phyloP scores from a whole-genome alignment of 2,329 filamentous ascomycete species.

The Fusarium austroafricanum region DNA sequence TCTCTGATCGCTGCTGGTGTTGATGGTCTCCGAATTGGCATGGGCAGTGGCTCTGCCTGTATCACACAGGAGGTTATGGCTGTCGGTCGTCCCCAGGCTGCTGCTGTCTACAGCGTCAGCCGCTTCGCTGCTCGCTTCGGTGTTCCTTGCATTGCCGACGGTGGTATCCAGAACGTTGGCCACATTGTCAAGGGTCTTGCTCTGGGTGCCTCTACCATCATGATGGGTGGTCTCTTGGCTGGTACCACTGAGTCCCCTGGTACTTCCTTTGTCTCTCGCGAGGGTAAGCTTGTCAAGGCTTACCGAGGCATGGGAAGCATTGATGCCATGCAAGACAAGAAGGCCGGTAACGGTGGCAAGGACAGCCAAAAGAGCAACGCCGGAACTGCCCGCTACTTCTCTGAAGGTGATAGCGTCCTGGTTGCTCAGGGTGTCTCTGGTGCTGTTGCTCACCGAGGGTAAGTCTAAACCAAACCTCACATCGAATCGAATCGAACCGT shows the following conservation, averaged over 20 bases:
- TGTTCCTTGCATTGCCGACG: conserved; percentile 97
- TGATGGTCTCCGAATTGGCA: conserved; percentile 96
- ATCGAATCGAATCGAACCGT: not conserved
- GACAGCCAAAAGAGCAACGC: conserved; percentile 87
- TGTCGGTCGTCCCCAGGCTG: conserved; percentile 94
- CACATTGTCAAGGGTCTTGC: conserved; percentile 99
- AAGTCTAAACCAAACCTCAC: conserved; percentile 42
- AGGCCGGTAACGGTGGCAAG: conserved; percentile 80
- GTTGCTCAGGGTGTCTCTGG: conserved; percentile 98
- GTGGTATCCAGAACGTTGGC: conserved; percentile 97
- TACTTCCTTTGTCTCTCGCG: conserved; percentile 93
- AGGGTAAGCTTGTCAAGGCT: conserved; percentile 98
- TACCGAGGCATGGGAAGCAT: conserved; percentile 99
- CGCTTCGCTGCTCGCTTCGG: conserved; percentile 92
- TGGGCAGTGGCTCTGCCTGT: conserved; percentile 97
- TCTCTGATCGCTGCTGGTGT: conserved; percentile 91
- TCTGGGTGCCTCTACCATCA: conserved; percentile 92
- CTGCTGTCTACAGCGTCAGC: conserved; percentile 90
- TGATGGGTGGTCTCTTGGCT: conserved; percentile 99
- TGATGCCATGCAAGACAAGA: conserved; percentile 99
- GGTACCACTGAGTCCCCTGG: conserved; percentile 98
- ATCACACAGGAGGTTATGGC: conserved; percentile 99
- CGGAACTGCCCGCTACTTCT: conserved; percentile 97
- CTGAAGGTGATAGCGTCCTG: conserved; percentile 92
- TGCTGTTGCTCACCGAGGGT: conserved; percentile 80